Conservation (phyloP, 2,329 filamentous ascomycete genomes). For the Diaporthe helianthi region DNA sequence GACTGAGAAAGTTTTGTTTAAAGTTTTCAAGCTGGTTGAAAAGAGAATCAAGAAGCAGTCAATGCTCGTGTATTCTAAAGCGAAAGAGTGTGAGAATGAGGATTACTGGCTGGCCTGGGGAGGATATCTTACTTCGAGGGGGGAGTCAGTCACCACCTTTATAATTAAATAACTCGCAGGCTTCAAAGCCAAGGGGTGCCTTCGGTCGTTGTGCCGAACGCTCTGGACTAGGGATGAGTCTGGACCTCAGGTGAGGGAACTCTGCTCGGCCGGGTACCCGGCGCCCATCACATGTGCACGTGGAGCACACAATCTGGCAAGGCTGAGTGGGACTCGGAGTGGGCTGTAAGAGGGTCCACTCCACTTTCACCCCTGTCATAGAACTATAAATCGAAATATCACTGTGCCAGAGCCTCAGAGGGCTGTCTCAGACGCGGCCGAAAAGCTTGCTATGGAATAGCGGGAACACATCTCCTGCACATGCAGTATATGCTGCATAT, state of each 20-base stretch:
- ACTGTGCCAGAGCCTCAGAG: neutral
- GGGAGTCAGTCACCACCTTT: neutral
- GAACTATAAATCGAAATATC: conserved; percentile 1
- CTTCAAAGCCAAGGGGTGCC: neutral
- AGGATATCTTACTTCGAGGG: neutral
- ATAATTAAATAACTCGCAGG: neutral
- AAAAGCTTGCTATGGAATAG: conserved; percentile 11
- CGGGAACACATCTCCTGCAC: neutral
- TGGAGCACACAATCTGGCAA: conserved; percentile 15
- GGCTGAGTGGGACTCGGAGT: conserved; percentile 10
- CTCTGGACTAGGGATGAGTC: no score
- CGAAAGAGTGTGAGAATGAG: neutral
- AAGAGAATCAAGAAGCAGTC: neutral
- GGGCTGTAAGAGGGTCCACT: neutral
- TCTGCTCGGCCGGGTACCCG: conserved; percentile 11
- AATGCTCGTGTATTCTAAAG: neutral
- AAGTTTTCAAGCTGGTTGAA: conserved; percentile 12
- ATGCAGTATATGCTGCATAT: no score
- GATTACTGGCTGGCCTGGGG: neutral
- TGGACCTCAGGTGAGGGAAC: conserved; percentile 18
- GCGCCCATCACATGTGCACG: conserved; percentile 1
- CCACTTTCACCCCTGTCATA: conserved; percentile 3
- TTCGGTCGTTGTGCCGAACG: no score
- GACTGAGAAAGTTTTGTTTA: neutral
- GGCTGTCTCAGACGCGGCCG: neutral